Conservation (phyloP, 257 asterid species). For the Solanum pennellii region DNA sequence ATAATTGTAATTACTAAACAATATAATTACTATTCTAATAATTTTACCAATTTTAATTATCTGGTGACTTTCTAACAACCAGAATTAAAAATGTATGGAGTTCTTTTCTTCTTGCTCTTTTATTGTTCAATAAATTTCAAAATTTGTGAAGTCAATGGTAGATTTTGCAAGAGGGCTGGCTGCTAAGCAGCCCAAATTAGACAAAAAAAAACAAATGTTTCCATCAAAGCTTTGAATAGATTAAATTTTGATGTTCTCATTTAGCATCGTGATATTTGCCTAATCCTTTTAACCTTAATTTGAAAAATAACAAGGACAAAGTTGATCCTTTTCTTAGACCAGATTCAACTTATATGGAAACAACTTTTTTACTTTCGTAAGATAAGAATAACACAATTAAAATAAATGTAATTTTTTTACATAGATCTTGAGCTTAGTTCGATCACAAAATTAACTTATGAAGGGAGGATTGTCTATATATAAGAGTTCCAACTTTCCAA, state of each 20-base stretch:
- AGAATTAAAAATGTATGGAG: neutral
- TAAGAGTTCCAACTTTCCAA: neutral
- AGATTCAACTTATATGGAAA: neutral
- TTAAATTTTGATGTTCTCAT: neutral
- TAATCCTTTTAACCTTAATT: neutral
- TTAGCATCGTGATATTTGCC: neutral
- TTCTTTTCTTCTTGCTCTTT: neutral
- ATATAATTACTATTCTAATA: too few relatives aligned
- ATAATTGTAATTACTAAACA: too few relatives aligned
- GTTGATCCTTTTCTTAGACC: neutral
- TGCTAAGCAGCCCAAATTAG: neutral
- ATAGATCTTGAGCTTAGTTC: too few relatives aligned
- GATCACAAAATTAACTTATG: too few relatives aligned
- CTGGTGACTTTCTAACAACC: neutral
- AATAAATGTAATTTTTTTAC: too few relatives aligned
- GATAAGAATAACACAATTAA: too few relatives aligned
- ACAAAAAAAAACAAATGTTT: neutral
- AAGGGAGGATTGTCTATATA: neutral
- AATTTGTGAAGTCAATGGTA: neutral
- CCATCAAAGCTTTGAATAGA: neutral
- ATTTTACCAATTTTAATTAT: too few relatives aligned
- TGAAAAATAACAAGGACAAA: neutral
- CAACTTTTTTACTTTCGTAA: too few relatives aligned
- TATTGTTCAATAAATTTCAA: neutral
- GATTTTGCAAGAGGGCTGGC: neutral